Base-by-base conservation (phyloP, 352 stramenopile genomes). In the Pelagophyceae sp. region DNA sequence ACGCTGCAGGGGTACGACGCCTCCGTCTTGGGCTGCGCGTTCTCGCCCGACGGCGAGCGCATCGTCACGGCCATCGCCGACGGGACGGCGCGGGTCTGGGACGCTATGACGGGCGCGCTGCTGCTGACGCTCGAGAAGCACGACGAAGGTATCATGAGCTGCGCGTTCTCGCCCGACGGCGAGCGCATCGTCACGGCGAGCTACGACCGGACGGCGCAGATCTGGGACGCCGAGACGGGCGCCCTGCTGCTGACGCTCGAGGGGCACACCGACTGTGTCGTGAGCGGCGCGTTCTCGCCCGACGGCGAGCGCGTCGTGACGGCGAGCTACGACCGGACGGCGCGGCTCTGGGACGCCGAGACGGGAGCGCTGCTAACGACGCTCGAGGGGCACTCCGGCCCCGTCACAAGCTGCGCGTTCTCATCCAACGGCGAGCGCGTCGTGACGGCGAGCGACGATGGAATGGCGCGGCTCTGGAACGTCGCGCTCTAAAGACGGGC, bases 181-280 rank as follows among this genome's bases (percentile, higher is more conserved):
- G 15, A 27, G 11, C 11, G 11, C 15, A 27, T 97, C 31, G 97
- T n/a, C n/a, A n/a, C 93, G 33, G 93, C 93, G 32, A 94, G 87
- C 81, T 95, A 89, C 78, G 93, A 98, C 86, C 96, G 97, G 78
- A 90, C 92, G 51, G 93, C 90, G 72, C 84, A 91, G 3, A 85
- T 97, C 38, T 97, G 93, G 93, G 92, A 97, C 64, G 89, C 94
- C 31, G 92, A 97, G 79, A 96, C 88, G 1, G 93, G 93, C 32
- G 91, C 97, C 79, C 97, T 92, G 78, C 82, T 97, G 35, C 83
- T 90, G 81, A 93, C 96, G 83, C 90, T 98, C 25, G 93, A 97
- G 77, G 93, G 93, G 31, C 93, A 98, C 87, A 96, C 91, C 29
- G 92, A 97, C 80, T 92, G 97, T 79, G 96, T 98, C 83, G 97